phyloP scores from a whole-genome alignment of 768 basidiomycete genomes.

The Lepiota subincarnata region DNA sequence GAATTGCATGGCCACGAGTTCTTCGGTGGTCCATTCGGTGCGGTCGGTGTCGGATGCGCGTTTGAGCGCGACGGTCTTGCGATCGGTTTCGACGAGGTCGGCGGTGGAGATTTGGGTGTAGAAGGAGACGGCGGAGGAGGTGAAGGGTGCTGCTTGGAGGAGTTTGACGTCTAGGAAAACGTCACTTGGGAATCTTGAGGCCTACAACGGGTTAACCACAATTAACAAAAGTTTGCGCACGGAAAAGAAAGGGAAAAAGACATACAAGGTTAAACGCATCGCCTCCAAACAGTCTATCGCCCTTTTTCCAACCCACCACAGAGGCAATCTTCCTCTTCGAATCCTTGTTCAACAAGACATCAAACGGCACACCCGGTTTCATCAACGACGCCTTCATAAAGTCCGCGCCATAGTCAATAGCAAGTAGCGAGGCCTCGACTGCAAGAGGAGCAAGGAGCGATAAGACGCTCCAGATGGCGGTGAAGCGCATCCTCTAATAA shows the following conservation, averaged over 20 bases:
- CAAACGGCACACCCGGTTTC: conserved; percentile 92
- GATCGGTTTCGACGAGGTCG: conserved; percentile 47
- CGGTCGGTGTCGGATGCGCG: conserved; percentile 44
- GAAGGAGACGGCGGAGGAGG: conserved; percentile 55
- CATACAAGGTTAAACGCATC: conserved; percentile 88
- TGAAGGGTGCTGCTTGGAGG: conserved; percentile 67
- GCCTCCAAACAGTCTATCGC: conserved; percentile 82
- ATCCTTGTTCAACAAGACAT: conserved; percentile 94
- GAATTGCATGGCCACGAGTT: conserved; percentile 92
- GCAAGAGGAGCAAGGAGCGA: conserved; percentile 38
- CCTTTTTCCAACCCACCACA: conserved; percentile 87
- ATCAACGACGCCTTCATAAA: conserved; percentile 96
- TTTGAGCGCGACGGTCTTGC: conserved; percentile 56
- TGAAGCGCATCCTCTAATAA: conserved; percentile 31
- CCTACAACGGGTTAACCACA: conserved; percentile 44
- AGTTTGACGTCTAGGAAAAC: conserved; percentile 85
- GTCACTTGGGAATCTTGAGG: conserved; percentile 86
- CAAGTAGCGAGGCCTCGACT: conserved; percentile 75
- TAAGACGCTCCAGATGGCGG: conserved; percentile 33
- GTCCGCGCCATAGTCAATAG: conserved; percentile 98
- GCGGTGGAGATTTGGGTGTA: conserved; percentile 54
- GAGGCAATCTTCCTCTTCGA: conserved; percentile 95
- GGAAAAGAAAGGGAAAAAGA: conserved; percentile 15
- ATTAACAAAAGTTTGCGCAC: background rate
- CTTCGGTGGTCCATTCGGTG: conserved; percentile 78